phyloP scores from a whole-genome alignment of 75 land plant species.

The Ceratopteris richardii region DNA sequence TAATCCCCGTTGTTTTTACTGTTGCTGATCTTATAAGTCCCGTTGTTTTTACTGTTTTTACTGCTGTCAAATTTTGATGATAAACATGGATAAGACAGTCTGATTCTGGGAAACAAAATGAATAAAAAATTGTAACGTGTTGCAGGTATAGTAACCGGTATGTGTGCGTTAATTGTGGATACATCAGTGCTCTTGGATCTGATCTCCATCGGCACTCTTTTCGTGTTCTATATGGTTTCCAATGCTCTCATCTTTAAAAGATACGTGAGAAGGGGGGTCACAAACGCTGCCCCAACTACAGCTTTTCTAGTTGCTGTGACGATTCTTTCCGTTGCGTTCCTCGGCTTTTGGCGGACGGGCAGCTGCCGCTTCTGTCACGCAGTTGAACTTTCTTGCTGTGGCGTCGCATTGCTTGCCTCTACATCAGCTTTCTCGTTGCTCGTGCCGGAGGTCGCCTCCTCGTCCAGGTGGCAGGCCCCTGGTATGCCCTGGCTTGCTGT shows the following conservation, averaged over 20 bases:
- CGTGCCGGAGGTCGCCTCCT: conserved; percentile 38
- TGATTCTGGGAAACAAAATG: no score
- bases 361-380: conserved; percentile 19
- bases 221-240: conserved; percentile 81
- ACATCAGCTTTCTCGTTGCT: conserved; percentile 25
- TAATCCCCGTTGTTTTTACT: no score
- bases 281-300: conserved; percentile 25
- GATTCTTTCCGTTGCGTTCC: conserved; percentile 35
- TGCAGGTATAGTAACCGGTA: conserved; percentile 66
- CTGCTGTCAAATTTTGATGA: no score
- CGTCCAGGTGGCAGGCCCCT: conserved; percentile 53
- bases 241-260: conserved; percentile 67
- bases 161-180: conserved; percentile 62
- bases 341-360: conserved; percentile 43
- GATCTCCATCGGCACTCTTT: conserved; percentile 67
- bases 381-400: conserved; percentile 15
- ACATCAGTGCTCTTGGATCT: conserved; percentile 54
- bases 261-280: conserved; percentile 26
- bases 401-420: conserved; percentile 6
- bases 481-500: conserved; percentile 84
- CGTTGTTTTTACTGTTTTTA: no score
- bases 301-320: conserved; percentile 43
- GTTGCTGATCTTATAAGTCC: no score
- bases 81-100: no score
- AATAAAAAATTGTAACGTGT: no score